Evolutionary conservation across 768 basidiomycete genomes (phyloP), one percentile per base, ranked within the genome.

Genomic region (Trametes coccinea): DNA sequence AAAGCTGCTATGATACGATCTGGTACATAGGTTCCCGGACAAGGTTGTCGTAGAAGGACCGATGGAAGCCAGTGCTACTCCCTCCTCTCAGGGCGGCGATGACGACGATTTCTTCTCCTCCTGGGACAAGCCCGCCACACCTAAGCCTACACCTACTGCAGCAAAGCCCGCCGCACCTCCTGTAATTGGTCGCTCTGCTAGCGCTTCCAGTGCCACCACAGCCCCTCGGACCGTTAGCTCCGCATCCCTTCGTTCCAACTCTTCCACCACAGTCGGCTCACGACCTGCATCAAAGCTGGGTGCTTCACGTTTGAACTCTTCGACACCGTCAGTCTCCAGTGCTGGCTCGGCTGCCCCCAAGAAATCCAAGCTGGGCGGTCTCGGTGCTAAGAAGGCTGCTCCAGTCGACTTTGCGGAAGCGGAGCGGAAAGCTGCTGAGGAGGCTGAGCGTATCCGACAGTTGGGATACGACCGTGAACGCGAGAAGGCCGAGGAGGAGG

Each of bases 41-140:
- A 85, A 89, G 14, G 87, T 94, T 55, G 76, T 84, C 52, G 81
- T 95, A n/a, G 95, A 97, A 29, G 95, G 94, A n/a, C 71, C 77
- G 3, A 45, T 79, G 8, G 72, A 81, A 0, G 52, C 71, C 14
- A 60, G 66, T 14, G 69, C 71, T 2, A 46, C 62, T 0, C 56
- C 64, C 14, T 37, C 46, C 2, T n/a, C 74, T 69, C 33, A 78
- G 76, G 56, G 72, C 72, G 61, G 79, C 46, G 76, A 77, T 0
- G 93, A 93, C 54, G 95, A 97, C 8, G 95, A 98, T 72, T 99
- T 99, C 76, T 99, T 98, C 77, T 87, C 92, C 49, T 90, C 92
- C 30, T 98, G 96, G 95, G 94, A 95, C 64, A 96, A 96, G 72
- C 89, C 92, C 0, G 76, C 75, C 13, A 57, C 72, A 0, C 62